Evolutionary conservation across 768 basidiomycete species (phyloP).

Genomic region (Lyophyllum atratum): DNA sequence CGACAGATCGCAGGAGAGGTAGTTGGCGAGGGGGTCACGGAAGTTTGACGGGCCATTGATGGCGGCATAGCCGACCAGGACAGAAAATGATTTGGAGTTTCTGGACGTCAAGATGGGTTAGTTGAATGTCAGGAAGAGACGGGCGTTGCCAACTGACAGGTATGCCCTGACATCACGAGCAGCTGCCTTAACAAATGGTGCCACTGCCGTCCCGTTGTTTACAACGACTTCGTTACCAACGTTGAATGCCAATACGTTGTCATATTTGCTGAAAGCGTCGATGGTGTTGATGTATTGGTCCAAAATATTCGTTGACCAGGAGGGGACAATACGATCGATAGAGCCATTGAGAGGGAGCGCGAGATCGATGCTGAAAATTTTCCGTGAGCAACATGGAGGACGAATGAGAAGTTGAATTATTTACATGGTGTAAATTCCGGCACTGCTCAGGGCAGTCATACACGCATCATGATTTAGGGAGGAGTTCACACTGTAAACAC

Average conservation of each 20-base stretch:
- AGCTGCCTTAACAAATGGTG: constrained; percentile 87
- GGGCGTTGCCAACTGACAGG: constrained; percentile 49
- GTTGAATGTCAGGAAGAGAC: not conserved
- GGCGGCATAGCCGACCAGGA: constrained; percentile 83
- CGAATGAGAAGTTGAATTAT: constrained; percentile 25
- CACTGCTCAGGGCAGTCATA: constrained; percentile 74
- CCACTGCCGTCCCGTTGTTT: constrained; percentile 55
- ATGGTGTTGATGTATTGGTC: constrained; percentile 80
- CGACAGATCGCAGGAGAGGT: constrained; percentile 73
- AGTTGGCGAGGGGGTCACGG: constrained; percentile 71
- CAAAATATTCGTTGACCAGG: constrained; percentile 82
- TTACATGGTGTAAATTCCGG: constrained; percentile 89
- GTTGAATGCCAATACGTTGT: constrained; percentile 89
- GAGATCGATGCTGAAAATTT: constrained; percentile 72
- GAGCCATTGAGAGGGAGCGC: constrained; percentile 85
- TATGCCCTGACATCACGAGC: constrained; percentile 88
- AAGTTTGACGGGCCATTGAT: constrained; percentile 72
- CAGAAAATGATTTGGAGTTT: constrained; percentile 60
- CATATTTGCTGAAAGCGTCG: constrained; percentile 78
- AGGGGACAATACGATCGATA: constrained; percentile 68
- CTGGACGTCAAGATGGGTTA: constrained; percentile 34
- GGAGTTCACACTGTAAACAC: constrained; percentile 86
- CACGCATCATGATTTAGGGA: constrained; percentile 84
- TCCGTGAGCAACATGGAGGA: constrained; percentile 8
- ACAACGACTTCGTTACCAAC: constrained; percentile 84